Evolutionary conservation across 2,329 filamentous ascomycete species (phyloP).

Genomic region (Stagonosporopsis vannaccii): DNA sequence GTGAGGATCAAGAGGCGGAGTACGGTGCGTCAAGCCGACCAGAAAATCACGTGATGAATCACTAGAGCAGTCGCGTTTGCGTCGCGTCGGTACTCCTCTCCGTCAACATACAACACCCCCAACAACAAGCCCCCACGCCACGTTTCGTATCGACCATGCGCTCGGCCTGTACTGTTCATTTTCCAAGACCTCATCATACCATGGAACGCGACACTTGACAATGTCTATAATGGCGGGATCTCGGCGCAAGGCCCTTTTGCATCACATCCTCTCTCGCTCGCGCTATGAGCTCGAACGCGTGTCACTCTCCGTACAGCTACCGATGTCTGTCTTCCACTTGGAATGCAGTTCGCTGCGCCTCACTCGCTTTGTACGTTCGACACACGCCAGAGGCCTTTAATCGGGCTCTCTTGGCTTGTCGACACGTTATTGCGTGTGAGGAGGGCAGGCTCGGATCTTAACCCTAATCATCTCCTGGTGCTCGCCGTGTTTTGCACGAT

Average conservation of each 20-base stretch:
- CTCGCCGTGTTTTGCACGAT: constrained; percentile 54
- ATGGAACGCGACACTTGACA: constrained; percentile 31
- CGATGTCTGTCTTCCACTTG: constrained; percentile 71
- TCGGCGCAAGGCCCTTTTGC: constrained; percentile 31
- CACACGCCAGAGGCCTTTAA: constrained; percentile 68
- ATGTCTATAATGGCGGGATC: constrained; percentile 38
- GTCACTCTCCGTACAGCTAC: constrained; percentile 81
- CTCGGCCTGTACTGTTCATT: constrained; percentile 6
- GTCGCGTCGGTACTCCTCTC: constrained; percentile 24
- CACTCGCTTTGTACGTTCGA: constrained; percentile 46
- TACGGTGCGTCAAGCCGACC: neutral
- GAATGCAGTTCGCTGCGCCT: constrained; percentile 61
- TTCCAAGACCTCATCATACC: constrained; percentile 5
- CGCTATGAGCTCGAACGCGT: constrained; percentile 59
- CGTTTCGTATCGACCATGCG: constrained; percentile 4
- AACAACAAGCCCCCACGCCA: constrained; percentile 24
- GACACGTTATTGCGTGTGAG: constrained; percentile 49
- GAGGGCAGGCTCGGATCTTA: constrained; percentile 87
- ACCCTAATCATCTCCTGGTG: constrained; percentile 89
- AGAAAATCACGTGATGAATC: neutral
- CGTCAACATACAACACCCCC: constrained; percentile 23
- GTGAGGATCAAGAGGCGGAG: neutral
- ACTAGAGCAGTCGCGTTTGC: constrained; percentile 9
- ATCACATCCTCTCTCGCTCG: constrained; percentile 45
- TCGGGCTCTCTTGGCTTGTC: constrained; percentile 61